phyloP scores from a whole-genome alignment of 306 rosid genomes.

The Corylus heterophylla region DNA sequence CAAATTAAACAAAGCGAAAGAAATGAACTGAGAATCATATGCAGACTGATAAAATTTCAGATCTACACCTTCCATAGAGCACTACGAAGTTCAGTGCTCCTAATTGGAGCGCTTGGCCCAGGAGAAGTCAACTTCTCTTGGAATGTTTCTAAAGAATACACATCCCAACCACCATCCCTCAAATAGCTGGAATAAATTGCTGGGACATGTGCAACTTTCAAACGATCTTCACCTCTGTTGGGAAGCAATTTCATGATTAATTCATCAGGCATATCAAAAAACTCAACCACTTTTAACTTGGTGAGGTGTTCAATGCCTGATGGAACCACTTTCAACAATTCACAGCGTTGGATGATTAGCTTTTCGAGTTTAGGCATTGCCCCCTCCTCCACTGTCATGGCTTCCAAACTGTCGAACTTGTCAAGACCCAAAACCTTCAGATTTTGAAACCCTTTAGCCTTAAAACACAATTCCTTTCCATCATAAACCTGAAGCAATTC shows the following conservation, averaged over 20 bases:
- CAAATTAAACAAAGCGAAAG: too few species aligned
- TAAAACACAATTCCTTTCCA: conserved; percentile 46
- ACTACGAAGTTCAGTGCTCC: too few species aligned
- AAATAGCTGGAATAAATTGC: conserved; percentile 56
- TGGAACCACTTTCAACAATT: conserved; percentile 44
- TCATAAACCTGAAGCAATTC: conserved; percentile 50
- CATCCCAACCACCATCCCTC: conserved; percentile 69
- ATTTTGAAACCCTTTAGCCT: conserved; percentile 48
- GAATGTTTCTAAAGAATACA: not conserved
- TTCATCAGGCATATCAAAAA: conserved; percentile 65
- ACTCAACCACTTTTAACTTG: conserved; percentile 50
- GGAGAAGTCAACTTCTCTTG: too few species aligned
- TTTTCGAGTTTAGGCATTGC: conserved; percentile 67
- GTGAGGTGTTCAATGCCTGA: conserved; percentile 52
- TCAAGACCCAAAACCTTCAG: conserved; percentile 64
- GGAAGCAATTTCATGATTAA: conserved; percentile 46
- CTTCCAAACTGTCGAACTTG: conserved; percentile 44
- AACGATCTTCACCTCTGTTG: conserved; percentile 43
- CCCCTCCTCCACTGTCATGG: conserved; percentile 46
- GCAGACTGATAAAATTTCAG: too few species aligned
- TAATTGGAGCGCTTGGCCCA: too few species aligned
- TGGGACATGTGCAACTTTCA: conserved; percentile 52
- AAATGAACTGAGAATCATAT: too few species aligned
- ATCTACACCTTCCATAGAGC: too few species aligned
- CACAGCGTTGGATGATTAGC: conserved; percentile 54